A percentile compares a stretch with the other conserved stretches of the same genome.
These are phyloP conservation scores for Trichoderma afroharzianum DNA, from an alignment of 2,329 filamentous ascomycete species.

Conservation along the genomic window DNA sequence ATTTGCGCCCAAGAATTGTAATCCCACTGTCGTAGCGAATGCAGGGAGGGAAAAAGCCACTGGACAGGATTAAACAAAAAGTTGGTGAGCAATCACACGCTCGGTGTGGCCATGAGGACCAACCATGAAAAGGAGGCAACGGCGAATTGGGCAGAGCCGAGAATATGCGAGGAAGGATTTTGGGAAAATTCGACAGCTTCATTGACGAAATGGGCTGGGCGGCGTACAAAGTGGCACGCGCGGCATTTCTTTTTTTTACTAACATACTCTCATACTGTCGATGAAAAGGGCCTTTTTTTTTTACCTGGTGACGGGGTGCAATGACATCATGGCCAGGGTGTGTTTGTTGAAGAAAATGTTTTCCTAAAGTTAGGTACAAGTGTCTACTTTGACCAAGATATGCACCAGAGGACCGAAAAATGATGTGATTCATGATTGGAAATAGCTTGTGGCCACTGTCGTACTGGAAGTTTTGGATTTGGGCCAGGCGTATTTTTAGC, in stretches of 20 bases:
- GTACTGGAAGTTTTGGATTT: not conserved
- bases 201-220: not conserved
- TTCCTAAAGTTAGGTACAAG: not conserved
- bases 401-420: not conserved
- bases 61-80: not conserved
- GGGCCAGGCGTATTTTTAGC: not conserved
- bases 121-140: not conserved
- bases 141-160: not conserved
- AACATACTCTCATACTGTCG: not conserved
- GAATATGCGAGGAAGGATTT: conserved; percentile 12
- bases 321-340: not conserved
- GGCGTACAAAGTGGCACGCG: not conserved
- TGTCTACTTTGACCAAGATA: not conserved
- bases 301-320: not conserved
- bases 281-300: not conserved
- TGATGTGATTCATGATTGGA: not conserved
- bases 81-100: not conserved
- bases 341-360: not conserved
- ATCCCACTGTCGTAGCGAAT: not conserved
- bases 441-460: not conserved
- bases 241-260: not conserved
- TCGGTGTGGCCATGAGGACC: not conserved
- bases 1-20: not conserved
- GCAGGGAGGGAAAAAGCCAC: not conserved
- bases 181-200: not conserved